Evolutionary conservation across 2,329 filamentous ascomycete genomes (phyloP).

Genomic region (Botrytis medusae): DNA sequence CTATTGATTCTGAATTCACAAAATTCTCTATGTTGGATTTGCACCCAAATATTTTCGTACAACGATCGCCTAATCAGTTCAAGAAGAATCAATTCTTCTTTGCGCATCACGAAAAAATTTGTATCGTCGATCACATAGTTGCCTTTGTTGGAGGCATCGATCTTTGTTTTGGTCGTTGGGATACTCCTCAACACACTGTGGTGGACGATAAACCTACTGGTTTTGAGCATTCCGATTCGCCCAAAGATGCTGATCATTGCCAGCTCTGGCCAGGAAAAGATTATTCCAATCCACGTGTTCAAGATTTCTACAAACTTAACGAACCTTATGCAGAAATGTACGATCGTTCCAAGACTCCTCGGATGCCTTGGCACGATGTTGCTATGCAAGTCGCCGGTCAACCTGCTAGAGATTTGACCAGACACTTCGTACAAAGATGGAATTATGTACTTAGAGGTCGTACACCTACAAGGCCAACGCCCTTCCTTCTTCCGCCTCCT

Average conservation of each 20-base stretch:
- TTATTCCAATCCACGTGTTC: conserved; percentile 93
- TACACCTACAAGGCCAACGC: conserved; percentile 89
- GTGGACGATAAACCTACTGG: conserved; percentile 93
- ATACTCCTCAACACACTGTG: conserved; percentile 88
- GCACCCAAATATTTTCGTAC: conserved; percentile 94
- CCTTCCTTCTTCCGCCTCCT: conserved; percentile 88
- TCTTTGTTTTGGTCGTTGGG: conserved; percentile 95
- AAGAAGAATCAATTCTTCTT: conserved; percentile 99
- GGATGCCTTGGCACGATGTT: conserved; percentile 99
- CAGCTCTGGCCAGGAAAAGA: conserved; percentile 98
- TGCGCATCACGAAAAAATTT: conserved; percentile 98
- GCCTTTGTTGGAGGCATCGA: conserved; percentile 96
- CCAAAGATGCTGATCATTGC: conserved; percentile 89
- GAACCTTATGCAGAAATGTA: conserved; percentile 99
- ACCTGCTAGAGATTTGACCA: conserved; percentile 86
- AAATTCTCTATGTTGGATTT: conserved; percentile 95
- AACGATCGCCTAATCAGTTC: conserved; percentile 95
- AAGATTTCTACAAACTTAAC: conserved; percentile 90
- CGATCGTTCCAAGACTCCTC: conserved; percentile 79
- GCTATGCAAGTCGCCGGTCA: conserved; percentile 97
- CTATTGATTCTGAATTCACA: conserved; percentile 97
- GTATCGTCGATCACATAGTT: conserved; percentile 91
- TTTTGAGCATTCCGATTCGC: conserved; percentile 74
- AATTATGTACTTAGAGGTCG: conserved; percentile 93
- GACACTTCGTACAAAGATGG: conserved; percentile 97